These are phyloP conservation scores for Eutrema salsugineum DNA, from an alignment of 441 rosid species.

Conservation along the genomic window DNA sequence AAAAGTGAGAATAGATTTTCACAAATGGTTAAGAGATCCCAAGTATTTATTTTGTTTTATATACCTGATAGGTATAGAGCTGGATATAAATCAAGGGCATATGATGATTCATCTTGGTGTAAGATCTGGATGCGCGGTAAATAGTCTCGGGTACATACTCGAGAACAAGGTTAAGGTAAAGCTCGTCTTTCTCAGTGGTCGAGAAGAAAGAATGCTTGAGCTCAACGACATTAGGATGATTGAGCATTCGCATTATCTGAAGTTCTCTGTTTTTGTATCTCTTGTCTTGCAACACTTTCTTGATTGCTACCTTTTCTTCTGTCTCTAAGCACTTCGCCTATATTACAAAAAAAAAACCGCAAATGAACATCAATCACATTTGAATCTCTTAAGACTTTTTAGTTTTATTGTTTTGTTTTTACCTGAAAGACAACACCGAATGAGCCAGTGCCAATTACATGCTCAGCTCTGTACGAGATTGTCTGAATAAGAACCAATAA, in stretches of 20 bases:
- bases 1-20: neutral
- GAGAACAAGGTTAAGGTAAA: slow-evolving; percentile 77
- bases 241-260: slow-evolving; percentile 65
- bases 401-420: slow-evolving; percentile 11
- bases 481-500: slow-evolving; percentile 47
- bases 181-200: slow-evolving; percentile 69
- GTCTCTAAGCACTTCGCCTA: slow-evolving; percentile 89
- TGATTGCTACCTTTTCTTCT: slow-evolving; percentile 80
- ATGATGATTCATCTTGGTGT: slow-evolving; percentile 58
- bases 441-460: slow-evolving; percentile 83
- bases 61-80: slow-evolving; percentile 80
- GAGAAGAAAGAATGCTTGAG: slow-evolving; percentile 82
- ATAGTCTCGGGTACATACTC: slow-evolving; percentile 84
- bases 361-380: neutral
- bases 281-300: slow-evolving; percentile 91
- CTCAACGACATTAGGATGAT: slow-evolving; percentile 75
- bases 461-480: slow-evolving; percentile 87
- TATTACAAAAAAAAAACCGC: neutral
- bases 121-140: slow-evolving; percentile 67
- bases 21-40: neutral
- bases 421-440: slow-evolving; percentile 96
- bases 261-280: slow-evolving; percentile 96
- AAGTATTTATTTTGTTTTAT: neutral
- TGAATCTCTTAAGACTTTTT: slow-evolving; percentile 9
- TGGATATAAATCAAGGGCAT: slow-evolving; percentile 68